phyloP scores from a whole-genome alignment of 192 early-diverging fungal genomes.

The Entomortierella lignicola region DNA sequence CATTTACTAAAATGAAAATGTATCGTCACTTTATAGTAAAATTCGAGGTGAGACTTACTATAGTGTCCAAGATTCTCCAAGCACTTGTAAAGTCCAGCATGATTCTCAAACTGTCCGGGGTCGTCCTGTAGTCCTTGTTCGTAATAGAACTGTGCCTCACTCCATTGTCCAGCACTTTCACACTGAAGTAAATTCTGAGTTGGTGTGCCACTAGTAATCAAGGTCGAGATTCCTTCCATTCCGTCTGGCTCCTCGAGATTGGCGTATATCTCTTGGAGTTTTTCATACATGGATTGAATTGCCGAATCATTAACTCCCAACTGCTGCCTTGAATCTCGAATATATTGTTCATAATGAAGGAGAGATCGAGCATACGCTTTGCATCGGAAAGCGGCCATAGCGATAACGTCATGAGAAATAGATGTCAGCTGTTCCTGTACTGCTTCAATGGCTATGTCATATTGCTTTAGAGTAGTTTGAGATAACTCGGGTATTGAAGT shows the following conservation, averaged over 20 bases:
- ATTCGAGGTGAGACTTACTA: conserved; percentile 54
- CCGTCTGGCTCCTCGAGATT: conserved; percentile 77
- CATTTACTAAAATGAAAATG: too few species aligned
- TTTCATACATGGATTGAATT: conserved; percentile 54
- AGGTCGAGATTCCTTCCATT: conserved; percentile 70
- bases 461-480: not conserved
- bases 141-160: conserved; percentile 72
- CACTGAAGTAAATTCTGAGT: conserved; percentile 77
- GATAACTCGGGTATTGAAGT: conserved; percentile 19
- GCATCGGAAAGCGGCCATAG: conserved; percentile 67
- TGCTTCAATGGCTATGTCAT: conserved; percentile 9
- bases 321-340: conserved; percentile 53
- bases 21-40: not conserved
- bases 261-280: conserved; percentile 72
- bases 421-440: conserved; percentile 63
- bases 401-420: conserved; percentile 74
- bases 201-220: conserved; percentile 60
- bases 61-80: conserved; percentile 76
- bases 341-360: conserved; percentile 76
- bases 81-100: conserved; percentile 74
- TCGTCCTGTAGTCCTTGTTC: conserved; percentile 63
- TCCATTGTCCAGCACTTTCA: conserved; percentile 74
- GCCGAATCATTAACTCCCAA: conserved; percentile 2
- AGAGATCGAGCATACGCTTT: conserved; percentile 76
- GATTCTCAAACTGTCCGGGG: conserved; percentile 56